Evolutionary conservation across 192 early-diverging fungal genomes (phyloP), one percentile per base, ranked within the genome.

Genomic region (Obelidium mucronatum): DNA sequence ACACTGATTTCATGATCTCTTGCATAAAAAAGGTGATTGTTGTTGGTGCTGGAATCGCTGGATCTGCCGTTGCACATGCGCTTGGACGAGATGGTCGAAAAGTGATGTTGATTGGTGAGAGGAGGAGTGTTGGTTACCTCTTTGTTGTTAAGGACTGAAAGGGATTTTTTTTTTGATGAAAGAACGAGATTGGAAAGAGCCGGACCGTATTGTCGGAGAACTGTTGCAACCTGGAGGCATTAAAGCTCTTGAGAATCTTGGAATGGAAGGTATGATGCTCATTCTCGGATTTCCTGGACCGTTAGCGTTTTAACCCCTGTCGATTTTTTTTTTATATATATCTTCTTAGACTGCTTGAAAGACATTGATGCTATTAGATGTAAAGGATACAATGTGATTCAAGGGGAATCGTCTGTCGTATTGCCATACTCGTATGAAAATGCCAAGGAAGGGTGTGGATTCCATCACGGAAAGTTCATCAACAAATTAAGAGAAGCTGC

Each of bases 171-270:
- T 67, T 22, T 73, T 33, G 1, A 26, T 70, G 26, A 66, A 88
- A 69, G 97, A 99, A 78, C 86, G 96, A 72, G 96, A 95, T 80
- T 90, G 95, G 88, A 86, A 59, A 70, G 94, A 98, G 79, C 97
- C 97, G 1, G 96, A 99, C 83, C 93, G 97, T 52, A 98, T 99
- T 73, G 97, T 99, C 28, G 97, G 97, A 35, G 97, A 99, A 81
- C 83, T 98, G 36, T 85, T 99, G 80, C 97, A 99, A 81, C 97
- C 97, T 19, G 92, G 96, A 8, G 97, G 97, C 62, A 88, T 94
- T 61, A 87, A 91, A 73, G 94, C 95, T 26, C 82, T 99, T 35
- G 81, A 89, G 56, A 68, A 84, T 55, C 84, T 99, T 6, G 96
- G 95, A 5, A 81, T 99, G 6, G 84, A 83, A 70, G 83, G 87